Evolutionary conservation across 192 early-diverging fungal genomes (phyloP), one percentile per base, ranked within the genome.

Genomic region (Mortierella antarctica): DNA sequence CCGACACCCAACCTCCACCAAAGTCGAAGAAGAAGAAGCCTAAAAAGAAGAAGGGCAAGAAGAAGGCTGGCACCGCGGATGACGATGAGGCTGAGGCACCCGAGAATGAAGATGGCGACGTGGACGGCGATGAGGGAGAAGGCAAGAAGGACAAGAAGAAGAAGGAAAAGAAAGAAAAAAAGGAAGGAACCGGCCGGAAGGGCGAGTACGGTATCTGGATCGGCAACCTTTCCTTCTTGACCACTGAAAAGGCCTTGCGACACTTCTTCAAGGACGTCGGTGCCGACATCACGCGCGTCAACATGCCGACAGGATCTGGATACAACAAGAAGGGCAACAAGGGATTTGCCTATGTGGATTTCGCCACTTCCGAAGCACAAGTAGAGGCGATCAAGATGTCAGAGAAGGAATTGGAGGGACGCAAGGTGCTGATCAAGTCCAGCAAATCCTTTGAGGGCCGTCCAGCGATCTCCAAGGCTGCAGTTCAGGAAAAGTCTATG

Each of bases 291-390:
- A 84, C 84, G 13, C 82, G 88, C 65, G 65, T 89, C 55, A 86
- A 87, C 40, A 82, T 80, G 65, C 88, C 86, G 20, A 74, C 72
- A 12, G 84, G 84, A 14, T 67, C 69, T 12, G 78, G 73, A 56
- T 65, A 64, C 39, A 84, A 83, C 45, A 83, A 89, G 56, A 82
- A 83, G 50, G 85, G 85, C 41, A 77, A 83, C 55, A 80, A 79
- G 52, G 89, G 92, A 7, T 93, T 92, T 74, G 92, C 91, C 20
- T 92, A 92, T 65, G 88, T 93, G 2, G 90, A 93, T 62, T 93
- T 93, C 71, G 77, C 86, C 45, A 65, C 86, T 15, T 67, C 79
- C 14, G 88, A 87, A 21, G 82, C 88, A 21, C 77, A 89, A 59
- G 67, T 49, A 23, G 70, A 84, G 40, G 92, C 91, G n/a, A 65